Percentiles rank a stretch among this genome's conserved stretches.
These are phyloP conservation scores for Entomortierella parvispora DNA, from an alignment of 192 early-diverging fungal species.

Conservation along the genomic window DNA sequence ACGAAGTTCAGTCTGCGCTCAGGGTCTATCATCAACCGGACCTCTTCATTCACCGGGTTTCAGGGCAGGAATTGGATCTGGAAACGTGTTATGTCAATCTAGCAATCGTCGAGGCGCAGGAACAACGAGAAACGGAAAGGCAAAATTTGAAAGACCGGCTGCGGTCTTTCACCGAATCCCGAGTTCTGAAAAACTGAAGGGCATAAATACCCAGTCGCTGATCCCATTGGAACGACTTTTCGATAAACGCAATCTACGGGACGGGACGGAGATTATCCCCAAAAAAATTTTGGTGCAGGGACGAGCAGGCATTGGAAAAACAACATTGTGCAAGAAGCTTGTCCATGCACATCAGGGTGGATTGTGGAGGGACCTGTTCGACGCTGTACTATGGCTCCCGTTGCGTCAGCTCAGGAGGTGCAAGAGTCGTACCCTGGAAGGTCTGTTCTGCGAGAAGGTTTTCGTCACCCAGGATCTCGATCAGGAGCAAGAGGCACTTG, in stretches of 20 bases:
- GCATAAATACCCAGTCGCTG: not conserved
- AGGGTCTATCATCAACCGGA: not conserved
- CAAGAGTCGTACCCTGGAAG: constrained; percentile 1
- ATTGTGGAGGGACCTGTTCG: constrained; percentile 14
- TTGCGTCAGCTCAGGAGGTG: constrained; percentile 12
- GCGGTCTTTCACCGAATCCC: constrained; percentile 12
- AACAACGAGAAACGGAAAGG: constrained; percentile 10
- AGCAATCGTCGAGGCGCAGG: constrained; percentile 9
- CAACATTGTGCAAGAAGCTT: constrained; percentile 31
- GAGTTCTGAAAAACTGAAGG: not conserved
- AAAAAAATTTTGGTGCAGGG: constrained; percentile 23
- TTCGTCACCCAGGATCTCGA: not conserved
- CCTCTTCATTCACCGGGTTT: constrained; percentile 1
- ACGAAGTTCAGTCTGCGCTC: constrained; percentile 7
- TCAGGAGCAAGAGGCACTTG: not conserved
- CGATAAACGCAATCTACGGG: constrained; percentile 12
- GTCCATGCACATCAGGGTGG: constrained; percentile 9
- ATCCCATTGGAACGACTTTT: constrained; percentile 7
- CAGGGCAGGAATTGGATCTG: not conserved
- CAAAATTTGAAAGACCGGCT: constrained; percentile 7
- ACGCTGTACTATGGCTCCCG: constrained; percentile 23
- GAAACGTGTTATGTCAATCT: constrained; percentile 22
- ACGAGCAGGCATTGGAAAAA: constrained; percentile 30
- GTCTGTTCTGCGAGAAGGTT: constrained; percentile 3
- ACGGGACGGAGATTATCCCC: constrained; percentile 5